Conservation (phyloP, 2,329 filamentous ascomycete species). For the Exophiala bonariae region DNA sequence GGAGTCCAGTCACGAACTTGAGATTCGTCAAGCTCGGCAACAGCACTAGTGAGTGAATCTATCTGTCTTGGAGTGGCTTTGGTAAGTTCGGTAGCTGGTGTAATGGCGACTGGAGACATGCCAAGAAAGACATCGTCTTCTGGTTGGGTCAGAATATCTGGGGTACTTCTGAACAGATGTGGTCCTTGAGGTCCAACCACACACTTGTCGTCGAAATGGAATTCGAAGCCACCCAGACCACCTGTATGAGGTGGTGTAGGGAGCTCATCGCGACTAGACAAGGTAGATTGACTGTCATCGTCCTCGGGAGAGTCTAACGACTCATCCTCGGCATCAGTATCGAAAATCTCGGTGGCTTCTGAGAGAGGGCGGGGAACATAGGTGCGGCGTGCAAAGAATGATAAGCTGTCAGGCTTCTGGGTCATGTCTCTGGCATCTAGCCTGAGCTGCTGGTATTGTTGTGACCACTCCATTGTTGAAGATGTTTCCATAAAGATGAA, state of each 20-base stretch:
- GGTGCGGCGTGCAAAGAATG: constrained; percentile 23
- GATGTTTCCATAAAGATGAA: constrained; percentile 5
- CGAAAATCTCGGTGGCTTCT: constrained; percentile 36
- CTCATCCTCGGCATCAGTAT: constrained; percentile 38
- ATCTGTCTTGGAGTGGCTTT: constrained; percentile 18
- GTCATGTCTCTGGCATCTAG: constrained; percentile 22
- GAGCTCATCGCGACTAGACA: constrained; percentile 83
- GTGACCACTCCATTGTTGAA: constrained; percentile 24
- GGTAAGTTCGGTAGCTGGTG: not conserved
- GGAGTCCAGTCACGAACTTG: constrained; percentile 36
- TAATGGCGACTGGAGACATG: constrained; percentile 14
- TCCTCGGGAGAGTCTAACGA: constrained; percentile 22
- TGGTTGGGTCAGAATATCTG: constrained; percentile 17
- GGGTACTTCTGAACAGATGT: constrained; percentile 74
- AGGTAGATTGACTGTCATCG: constrained; percentile 72
- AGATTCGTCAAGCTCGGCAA: constrained; percentile 32
- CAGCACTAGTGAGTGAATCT: constrained; percentile 28
- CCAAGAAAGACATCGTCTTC: constrained; percentile 23
- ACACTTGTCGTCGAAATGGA: constrained; percentile 54
- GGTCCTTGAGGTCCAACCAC: constrained; percentile 74
- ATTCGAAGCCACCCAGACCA: constrained; percentile 61
- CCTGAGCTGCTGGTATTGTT: constrained; percentile 9
- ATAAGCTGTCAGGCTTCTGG: constrained; percentile 22
- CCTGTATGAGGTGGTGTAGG: constrained; percentile 76
- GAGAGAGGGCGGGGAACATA: constrained; percentile 30